phyloP scores from a whole-genome alignment of 78 protist genomes.

The Emiliania huxleyi region DNA sequence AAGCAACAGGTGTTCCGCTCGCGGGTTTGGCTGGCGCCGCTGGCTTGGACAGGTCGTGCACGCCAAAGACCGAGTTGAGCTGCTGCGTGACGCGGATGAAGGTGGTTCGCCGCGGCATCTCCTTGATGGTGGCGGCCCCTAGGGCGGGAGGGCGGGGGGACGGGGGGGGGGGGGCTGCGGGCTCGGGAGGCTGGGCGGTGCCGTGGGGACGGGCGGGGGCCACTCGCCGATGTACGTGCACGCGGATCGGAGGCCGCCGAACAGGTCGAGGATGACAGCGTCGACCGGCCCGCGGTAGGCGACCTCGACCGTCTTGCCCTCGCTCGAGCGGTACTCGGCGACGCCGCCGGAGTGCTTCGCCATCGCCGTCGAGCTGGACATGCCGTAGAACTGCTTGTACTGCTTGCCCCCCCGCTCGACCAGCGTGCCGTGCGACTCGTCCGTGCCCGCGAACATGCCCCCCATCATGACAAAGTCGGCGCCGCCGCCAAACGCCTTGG shows the following conservation, averaged over 20 bases:
- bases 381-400: constrained; percentile 67
- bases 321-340: constrained; percentile 69
- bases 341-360: constrained; percentile 53
- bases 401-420: constrained; percentile 28
- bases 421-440: constrained; percentile 51
- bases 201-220: not conserved
- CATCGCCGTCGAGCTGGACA: constrained; percentile 65
- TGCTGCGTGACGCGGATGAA: constrained; percentile 61
- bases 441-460: constrained; percentile 65
- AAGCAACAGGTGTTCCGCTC: no score
- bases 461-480: constrained; percentile 69
- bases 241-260: constrained; percentile 65
- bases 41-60: not conserved
- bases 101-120: constrained; percentile 48
- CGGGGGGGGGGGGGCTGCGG: no score
- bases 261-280: constrained; percentile 40
- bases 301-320: constrained; percentile 66
- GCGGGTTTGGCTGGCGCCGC: no score
- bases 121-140: constrained; percentile 44
- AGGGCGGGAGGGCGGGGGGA: no score
- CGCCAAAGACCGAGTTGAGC: constrained; percentile 28
- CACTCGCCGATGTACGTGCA: constrained; percentile 72
- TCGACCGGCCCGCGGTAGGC: constrained; percentile 59
- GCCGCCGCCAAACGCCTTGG: constrained; percentile 75
- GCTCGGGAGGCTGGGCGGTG: no score